A percentile compares a stretch with the other conserved stretches of the same genome.
Evolutionary conservation across 176 grass and related monocot genomes (phyloP).

Genomic region (Phoenix roebelenii): DNA sequence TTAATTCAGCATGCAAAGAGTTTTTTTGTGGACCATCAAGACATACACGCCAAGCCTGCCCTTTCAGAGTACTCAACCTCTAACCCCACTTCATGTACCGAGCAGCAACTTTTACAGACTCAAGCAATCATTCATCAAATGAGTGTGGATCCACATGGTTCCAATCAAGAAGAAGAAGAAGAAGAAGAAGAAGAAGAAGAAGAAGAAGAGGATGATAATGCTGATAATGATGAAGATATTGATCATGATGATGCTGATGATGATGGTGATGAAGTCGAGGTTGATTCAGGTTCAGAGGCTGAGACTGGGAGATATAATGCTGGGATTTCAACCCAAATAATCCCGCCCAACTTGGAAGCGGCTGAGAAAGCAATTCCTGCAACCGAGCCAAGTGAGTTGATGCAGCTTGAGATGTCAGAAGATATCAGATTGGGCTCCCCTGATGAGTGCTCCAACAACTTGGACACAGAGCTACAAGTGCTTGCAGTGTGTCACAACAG

Average conservation of each 20-base stretch:
- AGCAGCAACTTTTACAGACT: conserved; percentile 8
- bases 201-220: neutral
- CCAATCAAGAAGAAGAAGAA: neutral
- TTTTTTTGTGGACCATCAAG: conserved; percentile 49
- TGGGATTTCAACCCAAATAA: neutral
- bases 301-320: conserved; percentile 13
- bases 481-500: conserved; percentile 25
- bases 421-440: conserved; percentile 23
- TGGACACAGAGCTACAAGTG: conserved; percentile 34
- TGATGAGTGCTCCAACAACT: conserved; percentile 47
- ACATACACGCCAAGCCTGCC: conserved; percentile 34
- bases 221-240: neutral
- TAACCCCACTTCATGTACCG: conserved; percentile 29
- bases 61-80: conserved; percentile 72
- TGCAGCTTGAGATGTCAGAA: conserved; percentile 42
- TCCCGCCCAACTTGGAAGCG: neutral
- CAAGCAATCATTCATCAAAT: conserved; percentile 6
- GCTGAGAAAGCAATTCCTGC: neutral
- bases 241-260: neutral
- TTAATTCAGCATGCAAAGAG: conserved; percentile 50
- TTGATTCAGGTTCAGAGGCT: conserved; percentile 25
- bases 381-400: conserved; percentile 23
- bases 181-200: conserved; percentile 3
- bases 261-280: conserved; percentile 15
- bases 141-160: conserved; percentile 9